These are phyloP conservation scores for Periglandula ipomoeae DNA, from an alignment of 2,329 filamentous ascomycete genomes.

Conservation along the genomic window DNA sequence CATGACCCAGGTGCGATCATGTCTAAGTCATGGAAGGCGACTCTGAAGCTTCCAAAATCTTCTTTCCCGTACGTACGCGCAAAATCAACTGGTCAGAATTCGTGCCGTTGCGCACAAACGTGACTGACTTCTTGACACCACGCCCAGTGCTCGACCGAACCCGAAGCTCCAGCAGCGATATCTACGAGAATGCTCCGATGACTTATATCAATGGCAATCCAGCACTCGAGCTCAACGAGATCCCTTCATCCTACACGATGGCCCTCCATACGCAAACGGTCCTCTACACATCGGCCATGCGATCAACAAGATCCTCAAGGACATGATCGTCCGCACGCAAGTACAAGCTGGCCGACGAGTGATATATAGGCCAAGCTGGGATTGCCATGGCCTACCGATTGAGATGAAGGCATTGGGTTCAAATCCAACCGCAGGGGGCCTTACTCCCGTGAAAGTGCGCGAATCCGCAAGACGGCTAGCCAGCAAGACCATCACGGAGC, in stretches of 20 bases:
- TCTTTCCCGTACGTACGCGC: constrained; percentile 55
- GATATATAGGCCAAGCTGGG: constrained; percentile 86
- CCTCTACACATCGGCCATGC: constrained; percentile 87
- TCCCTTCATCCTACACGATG: constrained; percentile 82
- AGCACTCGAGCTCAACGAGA: constrained; percentile 42
- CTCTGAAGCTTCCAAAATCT: constrained; percentile 65
- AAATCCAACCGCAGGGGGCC: constrained; percentile 26
- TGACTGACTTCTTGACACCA: constrained; percentile 4
- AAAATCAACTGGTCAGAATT: not conserved
- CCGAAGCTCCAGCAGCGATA: constrained; percentile 45
- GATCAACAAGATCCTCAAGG: constrained; percentile 94
- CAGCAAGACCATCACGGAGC: constrained; percentile 56
- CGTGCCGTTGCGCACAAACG: not conserved
- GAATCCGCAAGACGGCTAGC: constrained; percentile 57
- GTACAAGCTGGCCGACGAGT: constrained; percentile 63
- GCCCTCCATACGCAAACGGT: constrained; percentile 94
- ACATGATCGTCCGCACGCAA: constrained; percentile 78
- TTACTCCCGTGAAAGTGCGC: constrained; percentile 51
- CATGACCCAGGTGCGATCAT: constrained; percentile 24
- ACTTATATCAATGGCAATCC: constrained; percentile 83
- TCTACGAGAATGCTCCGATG: constrained; percentile 71
- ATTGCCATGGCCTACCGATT: constrained; percentile 94
- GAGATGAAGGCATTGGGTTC: constrained; percentile 84
- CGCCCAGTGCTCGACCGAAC: constrained; percentile 40
- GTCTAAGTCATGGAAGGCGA: constrained; percentile 61